Evolutionary conservation across 371 early-diverging fungal genomes (phyloP), one percentile per base, ranked within the genome.

Genomic region (Lichtheimia corymbifera): DNA sequence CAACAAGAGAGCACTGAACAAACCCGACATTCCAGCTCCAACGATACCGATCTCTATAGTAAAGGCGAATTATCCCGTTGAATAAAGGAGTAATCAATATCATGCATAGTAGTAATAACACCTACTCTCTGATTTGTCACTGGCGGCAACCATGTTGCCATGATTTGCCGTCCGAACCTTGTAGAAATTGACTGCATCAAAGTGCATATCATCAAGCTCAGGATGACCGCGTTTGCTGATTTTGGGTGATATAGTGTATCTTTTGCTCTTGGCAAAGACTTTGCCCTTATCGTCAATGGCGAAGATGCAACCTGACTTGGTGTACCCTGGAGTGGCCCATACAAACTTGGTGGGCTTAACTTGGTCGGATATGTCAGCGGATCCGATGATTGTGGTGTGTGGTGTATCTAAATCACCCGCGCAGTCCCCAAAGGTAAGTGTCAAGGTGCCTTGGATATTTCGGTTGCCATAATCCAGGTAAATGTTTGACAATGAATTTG

Each of bases 1-100:
- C 12, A 73, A 58, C 11, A 73, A 54, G 24, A 53, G 62, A 3
- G 61, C 70, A 53, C 67, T 67, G 44, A 73, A 73, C 18, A 73
- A 58, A 50, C 73, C 73, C 17, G 73, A 58, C 67, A 70, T 70
- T 51, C 73, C 73, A 41, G 73, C 73, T 18, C 73, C 73, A 20
- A 73, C 52, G 41, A 73, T 69, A 63, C 73, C 73, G 58, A 73
- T 70, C 47, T 64, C 73, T 70, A 55, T 22, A 22, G 6, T 1
- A 7, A 35, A 30, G 11, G 14, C 40, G 17, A 53, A 12, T 28
- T 25, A 5, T n/a, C 12, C 22, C 22, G 22, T 22, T 22, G 22
- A 2, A 22, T 22, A 22, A 2, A 2, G 22, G 22, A 22, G 1
- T 2, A 22, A 2, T 2, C 2, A 22, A 2, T 2, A 22, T 22